Conservation (phyloP, 75 land plant genomes). For the Pinus albicaulis region DNA sequence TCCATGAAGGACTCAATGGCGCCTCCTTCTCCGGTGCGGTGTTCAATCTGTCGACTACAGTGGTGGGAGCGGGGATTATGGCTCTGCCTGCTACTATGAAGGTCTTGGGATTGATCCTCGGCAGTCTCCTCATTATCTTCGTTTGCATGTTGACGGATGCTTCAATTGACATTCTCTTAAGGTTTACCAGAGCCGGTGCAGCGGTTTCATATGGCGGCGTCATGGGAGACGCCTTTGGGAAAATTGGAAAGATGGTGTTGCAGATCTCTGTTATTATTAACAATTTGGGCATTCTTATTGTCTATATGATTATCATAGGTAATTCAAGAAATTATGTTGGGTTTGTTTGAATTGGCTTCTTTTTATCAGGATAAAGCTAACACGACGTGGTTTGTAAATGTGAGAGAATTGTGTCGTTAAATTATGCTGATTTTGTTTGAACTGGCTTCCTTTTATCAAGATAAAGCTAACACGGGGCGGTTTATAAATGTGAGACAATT, state of each 20-base stretch:
- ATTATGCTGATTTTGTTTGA: no score
- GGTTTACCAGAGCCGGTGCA: slow-evolving; percentile 42
- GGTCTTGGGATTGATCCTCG: slow-evolving; percentile 59
- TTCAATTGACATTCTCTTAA: slow-evolving; percentile 64
- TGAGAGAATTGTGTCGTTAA: no score
- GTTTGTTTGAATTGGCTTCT: no score
- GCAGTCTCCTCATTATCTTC: slow-evolving; percentile 44
- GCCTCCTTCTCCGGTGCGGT: slow-evolving; percentile 83
- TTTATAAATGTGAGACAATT: not conserved
- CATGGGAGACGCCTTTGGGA: slow-evolving; percentile 76
- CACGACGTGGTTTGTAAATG: no score
- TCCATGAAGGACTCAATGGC: slow-evolving; percentile 34
- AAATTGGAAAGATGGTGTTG: slow-evolving; percentile 35
- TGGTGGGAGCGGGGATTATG: slow-evolving; percentile 1
- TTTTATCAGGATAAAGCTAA: no score
- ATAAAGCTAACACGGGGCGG: no score
- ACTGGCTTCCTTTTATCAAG: no score
- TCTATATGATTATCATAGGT: slow-evolving; percentile 95
- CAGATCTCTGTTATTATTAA: slow-evolving; percentile 72
- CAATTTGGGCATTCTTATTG: slow-evolving; percentile 76
- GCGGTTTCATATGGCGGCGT: slow-evolving; percentile 57
- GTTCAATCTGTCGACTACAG: slow-evolving; percentile 11
- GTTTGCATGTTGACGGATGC: slow-evolving; percentile 49
- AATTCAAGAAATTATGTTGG: not conserved
- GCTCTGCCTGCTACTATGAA: slow-evolving; percentile 76